Percentiles rank a stretch among this genome's conserved stretches.
phyloP scores from a whole-genome alignment of 257 asterid species.

The Solanum ossicruentum region DNA sequence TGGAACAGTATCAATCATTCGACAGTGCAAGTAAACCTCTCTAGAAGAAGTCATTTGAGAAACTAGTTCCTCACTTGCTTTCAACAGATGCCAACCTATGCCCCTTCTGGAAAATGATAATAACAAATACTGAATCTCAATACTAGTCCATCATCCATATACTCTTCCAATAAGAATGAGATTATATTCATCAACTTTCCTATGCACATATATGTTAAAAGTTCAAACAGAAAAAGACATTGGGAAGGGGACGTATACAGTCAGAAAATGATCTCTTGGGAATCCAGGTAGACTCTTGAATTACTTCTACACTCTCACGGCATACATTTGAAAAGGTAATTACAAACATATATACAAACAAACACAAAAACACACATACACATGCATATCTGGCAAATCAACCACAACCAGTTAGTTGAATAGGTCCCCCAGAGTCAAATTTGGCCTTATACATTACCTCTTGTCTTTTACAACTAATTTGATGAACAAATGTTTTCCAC shows the following conservation, averaged over 20 bases:
- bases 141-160: background rate
- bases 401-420: background rate
- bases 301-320: background rate
- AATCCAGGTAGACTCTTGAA: background rate
- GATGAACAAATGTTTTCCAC: background rate
- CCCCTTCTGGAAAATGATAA: slow-evolving; percentile 58
- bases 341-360: background rate
- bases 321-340: background rate
- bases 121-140: background rate
- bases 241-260: background rate
- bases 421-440: background rate
- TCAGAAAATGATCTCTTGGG: background rate
- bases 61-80: slow-evolving; percentile 78
- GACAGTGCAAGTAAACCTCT: slow-evolving; percentile 81
- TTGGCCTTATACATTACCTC: background rate
- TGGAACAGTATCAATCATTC: slow-evolving; percentile 80
- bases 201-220: background rate
- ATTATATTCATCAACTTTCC: background rate
- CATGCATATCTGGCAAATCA: background rate
- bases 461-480: background rate
- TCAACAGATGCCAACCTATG: slow-evolving; percentile 84
- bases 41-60: slow-evolving; percentile 56
- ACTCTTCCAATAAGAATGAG: background rate
- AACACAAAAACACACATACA: background rate
- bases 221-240: background rate